Conservation (phyloP, 2,329 filamentous ascomycete species). For the Stachybotrys chlorohalonatus region DNA sequence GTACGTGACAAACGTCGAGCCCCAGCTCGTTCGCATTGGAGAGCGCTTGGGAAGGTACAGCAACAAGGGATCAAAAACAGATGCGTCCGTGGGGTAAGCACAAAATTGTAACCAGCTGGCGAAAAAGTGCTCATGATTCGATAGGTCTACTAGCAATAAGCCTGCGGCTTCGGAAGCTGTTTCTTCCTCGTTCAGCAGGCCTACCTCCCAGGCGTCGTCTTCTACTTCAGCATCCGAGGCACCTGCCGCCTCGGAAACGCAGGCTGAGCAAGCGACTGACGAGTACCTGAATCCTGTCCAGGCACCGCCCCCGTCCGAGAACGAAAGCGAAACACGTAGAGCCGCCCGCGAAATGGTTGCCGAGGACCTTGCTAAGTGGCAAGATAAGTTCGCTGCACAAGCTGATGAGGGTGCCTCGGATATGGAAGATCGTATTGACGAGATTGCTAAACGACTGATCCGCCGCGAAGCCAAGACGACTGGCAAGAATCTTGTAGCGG, state of each 20-base stretch:
- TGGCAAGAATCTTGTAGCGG: slow-evolving; percentile 56
- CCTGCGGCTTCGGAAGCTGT: slow-evolving; percentile 12
- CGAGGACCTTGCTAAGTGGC: slow-evolving; percentile 75
- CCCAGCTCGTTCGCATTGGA: slow-evolving; percentile 85
- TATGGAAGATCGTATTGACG: slow-evolving; percentile 60
- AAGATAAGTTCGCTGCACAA: slow-evolving; percentile 77
- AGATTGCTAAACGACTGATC: slow-evolving; percentile 47
- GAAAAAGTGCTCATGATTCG: not conserved
- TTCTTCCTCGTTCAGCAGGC: slow-evolving; percentile 24
- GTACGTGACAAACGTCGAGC: slow-evolving; percentile 89
- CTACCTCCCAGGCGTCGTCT: slow-evolving; percentile 18
- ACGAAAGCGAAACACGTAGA: slow-evolving; percentile 45
- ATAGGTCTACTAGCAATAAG: not conserved
- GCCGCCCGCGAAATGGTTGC: slow-evolving; percentile 59
- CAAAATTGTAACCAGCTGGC: not conserved
- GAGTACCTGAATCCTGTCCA: slow-evolving; percentile 25
- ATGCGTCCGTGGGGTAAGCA: not conserved
- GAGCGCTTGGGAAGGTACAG: slow-evolving; percentile 75
- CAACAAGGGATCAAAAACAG: slow-evolving; percentile 21
- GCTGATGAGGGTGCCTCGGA: slow-evolving; percentile 70
- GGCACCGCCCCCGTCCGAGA: slow-evolving; percentile 34
- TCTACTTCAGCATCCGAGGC: slow-evolving; percentile 13
- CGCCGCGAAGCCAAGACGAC: slow-evolving; percentile 54
- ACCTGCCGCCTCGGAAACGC: slow-evolving; percentile 10
- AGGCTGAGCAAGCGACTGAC: slow-evolving; percentile 16